Evolutionary conservation across 192 early-diverging fungal species (phyloP), one percentile per base, ranked within the genome.

Genomic region (Entomortierella lignicola): DNA sequence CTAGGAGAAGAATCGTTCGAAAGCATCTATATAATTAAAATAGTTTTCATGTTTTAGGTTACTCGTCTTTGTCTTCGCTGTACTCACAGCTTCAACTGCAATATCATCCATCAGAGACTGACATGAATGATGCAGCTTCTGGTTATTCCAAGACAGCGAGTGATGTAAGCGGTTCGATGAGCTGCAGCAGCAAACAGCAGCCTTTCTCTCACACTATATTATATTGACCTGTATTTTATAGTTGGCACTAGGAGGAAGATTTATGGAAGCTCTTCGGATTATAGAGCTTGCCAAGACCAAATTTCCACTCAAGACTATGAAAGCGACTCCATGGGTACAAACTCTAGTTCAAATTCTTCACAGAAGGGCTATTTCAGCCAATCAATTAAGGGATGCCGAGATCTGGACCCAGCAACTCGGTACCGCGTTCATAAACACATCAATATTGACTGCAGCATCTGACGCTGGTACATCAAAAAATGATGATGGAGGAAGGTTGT

Each of bases 1-100:
- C n/a, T n/a, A n/a, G n/a, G n/a, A 37, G 34, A 37, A 37, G 34
- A 7, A 4, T 37, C 34, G 10, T 10, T 37, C 34, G 4, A 37
- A 10, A 37, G 34, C 34, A 4, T n/a, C n/a, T n/a, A n/a, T n/a
- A n/a, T 37, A 37, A 37, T 10, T 7, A 4, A 18, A 15, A 50
- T 13, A 31, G 32, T 48, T 54, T 12, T 7, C 18, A 37, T n/a
- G 15, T 18, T 55, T 2, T 63, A 77, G 74, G 74, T 4, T 69
- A 55, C 47, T 30, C 60, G 17, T 31, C 60, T 8, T 37, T 77
- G 47, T 77, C 74, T 4, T 68, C 66, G 0, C 25, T 77, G 29
- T 68, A 77, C 41, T 69, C 74, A 2, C 74, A 77, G 50, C 47
- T 77, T n/a, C 74, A 77, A 26, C 27, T 63, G 37, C 32, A 69